Evolutionary conservation across 495 filamentous ascomycete genomes (phyloP).

Genomic region (Xylaria telfairii): DNA sequence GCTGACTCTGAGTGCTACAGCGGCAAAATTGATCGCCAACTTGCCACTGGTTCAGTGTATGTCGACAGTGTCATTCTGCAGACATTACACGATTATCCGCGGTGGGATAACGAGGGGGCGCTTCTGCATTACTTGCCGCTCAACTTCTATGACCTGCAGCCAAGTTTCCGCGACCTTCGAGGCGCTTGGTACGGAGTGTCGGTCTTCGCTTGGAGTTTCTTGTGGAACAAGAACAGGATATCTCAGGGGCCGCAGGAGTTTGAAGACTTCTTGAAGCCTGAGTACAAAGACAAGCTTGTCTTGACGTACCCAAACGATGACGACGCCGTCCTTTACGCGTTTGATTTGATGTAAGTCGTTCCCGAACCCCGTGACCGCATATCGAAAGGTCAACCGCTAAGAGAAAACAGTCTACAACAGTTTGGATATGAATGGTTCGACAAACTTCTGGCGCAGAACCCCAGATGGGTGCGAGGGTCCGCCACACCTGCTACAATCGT

Average conservation of each 20-base stretch:
- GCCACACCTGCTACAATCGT: slow-evolving; percentile 37
- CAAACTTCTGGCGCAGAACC: slow-evolving; percentile 40
- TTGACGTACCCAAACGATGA: slow-evolving; percentile 51
- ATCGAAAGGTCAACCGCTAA: slow-evolving; percentile 3
- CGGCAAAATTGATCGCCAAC: slow-evolving; percentile 40
- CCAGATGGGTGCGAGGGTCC: slow-evolving; percentile 46
- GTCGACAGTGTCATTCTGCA: slow-evolving; percentile 43
- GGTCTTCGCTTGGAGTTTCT: slow-evolving; percentile 36
- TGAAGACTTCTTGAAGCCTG: slow-evolving; percentile 39
- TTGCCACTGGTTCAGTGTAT: slow-evolving; percentile 36
- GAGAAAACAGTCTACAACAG: slow-evolving; percentile 31
- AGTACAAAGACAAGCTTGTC: slow-evolving; percentile 44
- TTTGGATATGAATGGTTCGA: slow-evolving; percentile 48
- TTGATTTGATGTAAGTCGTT: slow-evolving; percentile 37
- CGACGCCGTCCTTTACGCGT: slow-evolving; percentile 44
- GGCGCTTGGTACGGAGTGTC: slow-evolving; percentile 33
- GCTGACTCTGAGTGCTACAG: no score
- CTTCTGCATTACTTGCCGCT: slow-evolving; percentile 42
- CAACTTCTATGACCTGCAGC: slow-evolving; percentile 37
- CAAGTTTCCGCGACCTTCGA: slow-evolving; percentile 36
- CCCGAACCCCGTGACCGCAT: neutral
- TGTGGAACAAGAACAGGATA: slow-evolving; percentile 28
- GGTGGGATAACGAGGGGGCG: slow-evolving; percentile 44
- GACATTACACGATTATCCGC: slow-evolving; percentile 45
- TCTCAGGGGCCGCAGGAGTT: slow-evolving; percentile 29